A percentile compares a stretch with the other conserved stretches of the same genome.
Evolutionary conservation across 768 basidiomycete species (phyloP).

Genomic region (Sporobolomyces pararoseus): DNA sequence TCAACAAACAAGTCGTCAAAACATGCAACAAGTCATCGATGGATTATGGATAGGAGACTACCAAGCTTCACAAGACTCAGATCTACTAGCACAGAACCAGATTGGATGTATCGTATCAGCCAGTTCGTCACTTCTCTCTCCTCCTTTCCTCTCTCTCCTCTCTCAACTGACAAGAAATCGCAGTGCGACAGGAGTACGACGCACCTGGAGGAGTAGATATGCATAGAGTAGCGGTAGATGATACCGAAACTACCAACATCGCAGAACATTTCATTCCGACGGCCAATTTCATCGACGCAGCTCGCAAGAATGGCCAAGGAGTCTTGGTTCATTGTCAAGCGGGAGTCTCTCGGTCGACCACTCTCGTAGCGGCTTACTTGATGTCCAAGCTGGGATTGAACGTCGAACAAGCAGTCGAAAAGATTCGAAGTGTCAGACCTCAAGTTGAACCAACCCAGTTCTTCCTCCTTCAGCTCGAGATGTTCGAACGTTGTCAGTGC

Average conservation of each 20-base stretch:
- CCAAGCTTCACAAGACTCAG: conserved; percentile 21
- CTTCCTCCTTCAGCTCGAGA: conserved; percentile 46
- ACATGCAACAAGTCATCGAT: conserved; percentile 34
- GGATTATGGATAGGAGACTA: conserved; percentile 42
- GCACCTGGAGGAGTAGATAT: conserved; percentile 33
- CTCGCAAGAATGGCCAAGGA: conserved; percentile 12
- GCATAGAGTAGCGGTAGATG: conserved; percentile 43
- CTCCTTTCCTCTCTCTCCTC: too few relatives aligned
- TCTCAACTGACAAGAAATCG: neutral
- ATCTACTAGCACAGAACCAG: conserved; percentile 17
- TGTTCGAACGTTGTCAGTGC: conserved; percentile 44
- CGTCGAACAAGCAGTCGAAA: conserved; percentile 43
- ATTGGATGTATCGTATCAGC: conserved; percentile 41
- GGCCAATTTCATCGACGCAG: conserved; percentile 37
- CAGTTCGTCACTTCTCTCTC: too few relatives aligned
- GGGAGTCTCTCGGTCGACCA: conserved; percentile 44
- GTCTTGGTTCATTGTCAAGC: conserved; percentile 47
- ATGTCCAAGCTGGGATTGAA: conserved; percentile 42
- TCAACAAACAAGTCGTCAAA: neutral
- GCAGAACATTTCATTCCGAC: conserved; percentile 32
- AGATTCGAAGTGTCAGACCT: conserved; percentile 34
- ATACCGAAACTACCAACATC: conserved; percentile 44
- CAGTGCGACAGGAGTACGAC: conserved; percentile 44
- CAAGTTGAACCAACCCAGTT: conserved; percentile 44
- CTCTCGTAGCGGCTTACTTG: conserved; percentile 43